phyloP scores from a whole-genome alignment of 2,329 filamentous ascomycete species.

The Helminthosporium solani region DNA sequence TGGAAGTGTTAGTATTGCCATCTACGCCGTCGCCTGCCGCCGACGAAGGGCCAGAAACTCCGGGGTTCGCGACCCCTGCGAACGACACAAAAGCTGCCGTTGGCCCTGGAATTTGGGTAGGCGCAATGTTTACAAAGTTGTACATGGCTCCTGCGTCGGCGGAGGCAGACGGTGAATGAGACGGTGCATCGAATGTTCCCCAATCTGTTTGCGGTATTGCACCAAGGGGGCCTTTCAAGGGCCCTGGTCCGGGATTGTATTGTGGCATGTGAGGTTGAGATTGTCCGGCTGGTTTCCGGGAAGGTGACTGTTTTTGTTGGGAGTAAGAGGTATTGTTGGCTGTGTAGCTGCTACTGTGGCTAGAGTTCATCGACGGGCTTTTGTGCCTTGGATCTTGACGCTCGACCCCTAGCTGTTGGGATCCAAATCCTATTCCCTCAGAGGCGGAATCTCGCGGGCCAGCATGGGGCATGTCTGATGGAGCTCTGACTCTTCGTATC shows the following conservation, averaged over 20 bases:
- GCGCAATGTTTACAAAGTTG: constrained; percentile 5
- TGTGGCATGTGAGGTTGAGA: constrained; percentile 7
- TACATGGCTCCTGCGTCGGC: constrained; percentile 8
- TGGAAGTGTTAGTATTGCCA: not conserved
- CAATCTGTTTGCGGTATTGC: constrained; percentile 28
- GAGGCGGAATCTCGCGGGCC: constrained; percentile 37
- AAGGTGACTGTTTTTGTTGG: constrained; percentile 8
- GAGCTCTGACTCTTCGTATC: constrained; percentile 59
- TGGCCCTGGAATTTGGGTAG: not conserved
- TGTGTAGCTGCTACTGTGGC: not conserved
- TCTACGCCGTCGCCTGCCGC: not conserved
- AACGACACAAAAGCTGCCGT: not conserved
- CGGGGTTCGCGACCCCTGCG: not conserved
- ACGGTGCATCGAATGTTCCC: constrained; percentile 23
- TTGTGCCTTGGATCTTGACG: constrained; percentile 8
- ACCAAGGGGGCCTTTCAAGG: constrained; percentile 18
- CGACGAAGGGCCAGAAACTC: too few relatives aligned
- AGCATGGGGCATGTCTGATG: constrained; percentile 45
- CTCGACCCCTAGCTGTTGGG: constrained; percentile 7
- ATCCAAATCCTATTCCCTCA: constrained; percentile 7
- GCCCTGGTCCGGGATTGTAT: constrained; percentile 4
- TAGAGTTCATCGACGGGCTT: constrained; percentile 2
- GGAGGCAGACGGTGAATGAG: constrained; percentile 1
- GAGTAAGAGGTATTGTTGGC: constrained; percentile 2
- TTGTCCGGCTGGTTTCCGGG: constrained; percentile 5